Base-by-base conservation (phyloP, 148 eudicot genomes). In the Silene latifolia region DNA sequence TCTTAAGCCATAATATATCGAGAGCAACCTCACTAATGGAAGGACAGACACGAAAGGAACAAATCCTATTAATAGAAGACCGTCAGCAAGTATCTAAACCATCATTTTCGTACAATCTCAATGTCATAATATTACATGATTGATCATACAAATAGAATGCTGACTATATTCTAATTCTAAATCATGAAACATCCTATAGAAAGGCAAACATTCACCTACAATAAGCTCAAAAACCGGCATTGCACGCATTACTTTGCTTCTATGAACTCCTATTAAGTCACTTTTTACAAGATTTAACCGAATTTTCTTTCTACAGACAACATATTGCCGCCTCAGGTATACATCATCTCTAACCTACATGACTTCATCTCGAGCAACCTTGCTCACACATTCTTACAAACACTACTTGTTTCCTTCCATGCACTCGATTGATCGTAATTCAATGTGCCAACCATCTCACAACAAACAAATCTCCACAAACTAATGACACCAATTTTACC, bases 401-500 rank as follows among this genome's bases (percentile, higher is more conserved):
- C 73, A 57, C 69, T 35, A 39, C 25, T 56, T 27, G 29, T 27
- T 27, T n/a, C 8, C 25, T 54, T 65, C 27, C 29, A 19, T n/a
- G 25, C 44, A 12, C 66, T 23, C 20, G 18, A 5, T 65, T 72
- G 73, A 42, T 65, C 20, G n/a, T 19, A 72, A 72, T 60, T 24
- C 64, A 21, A 60, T 24, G 27, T 21, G 14, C 29, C 21, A 69
- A 19, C 21, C 29, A 47, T 13, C 19, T 27, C 19, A 29, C 9
- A 24, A 9, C 65, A 24, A 58, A 8, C 63, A 48, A 76, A 68
- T n/a, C 65, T 24, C 65, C 3, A 51, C 3, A 11, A 9, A 19
- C 63, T 44, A 29, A 63, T 5, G 24, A 65, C 8, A 65, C 47
- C 56, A n/a, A 73, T 35, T 73, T 63, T 23, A 65, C 72, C 65